phyloP scores from a whole-genome alignment of 192 early-diverging fungal genomes.

The Coemansia pectinata region DNA sequence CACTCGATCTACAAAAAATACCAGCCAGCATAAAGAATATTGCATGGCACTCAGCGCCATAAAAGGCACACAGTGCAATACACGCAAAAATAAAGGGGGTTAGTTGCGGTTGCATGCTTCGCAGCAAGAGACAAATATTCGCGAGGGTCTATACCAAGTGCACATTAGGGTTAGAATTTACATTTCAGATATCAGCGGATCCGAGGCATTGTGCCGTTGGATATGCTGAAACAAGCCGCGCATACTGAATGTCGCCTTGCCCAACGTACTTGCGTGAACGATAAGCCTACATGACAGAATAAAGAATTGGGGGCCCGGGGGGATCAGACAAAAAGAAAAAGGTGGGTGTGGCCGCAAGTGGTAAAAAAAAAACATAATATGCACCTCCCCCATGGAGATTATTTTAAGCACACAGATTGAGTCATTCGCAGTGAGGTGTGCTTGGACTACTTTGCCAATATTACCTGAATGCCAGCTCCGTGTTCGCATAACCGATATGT shows the following conservation, averaged over 20 bases:
- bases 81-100: neutral
- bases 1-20: constrained; percentile 1
- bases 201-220: constrained; percentile 8
- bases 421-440: neutral
- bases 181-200: constrained; percentile 29
- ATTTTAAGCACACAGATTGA: neutral
- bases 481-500: constrained; percentile 8
- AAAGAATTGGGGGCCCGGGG: neutral
- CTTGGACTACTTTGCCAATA: constrained; percentile 3
- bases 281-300: constrained; percentile 21
- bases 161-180: constrained; percentile 4
- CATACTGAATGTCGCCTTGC: neutral
- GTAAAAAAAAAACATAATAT: neutral
- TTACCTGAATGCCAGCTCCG: constrained; percentile 44
- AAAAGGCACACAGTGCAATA: neutral
- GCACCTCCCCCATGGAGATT: no score
- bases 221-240: neutral
- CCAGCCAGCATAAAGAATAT: neutral
- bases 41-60: neutral
- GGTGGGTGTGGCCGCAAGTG: neutral
- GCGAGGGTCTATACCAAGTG: neutral
- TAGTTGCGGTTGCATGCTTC: neutral
- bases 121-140: neutral
- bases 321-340: neutral
- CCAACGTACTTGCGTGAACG: neutral